Conservation (phyloP, 495 filamentous ascomycete species). For the Aspergillus nidulans region DNA sequence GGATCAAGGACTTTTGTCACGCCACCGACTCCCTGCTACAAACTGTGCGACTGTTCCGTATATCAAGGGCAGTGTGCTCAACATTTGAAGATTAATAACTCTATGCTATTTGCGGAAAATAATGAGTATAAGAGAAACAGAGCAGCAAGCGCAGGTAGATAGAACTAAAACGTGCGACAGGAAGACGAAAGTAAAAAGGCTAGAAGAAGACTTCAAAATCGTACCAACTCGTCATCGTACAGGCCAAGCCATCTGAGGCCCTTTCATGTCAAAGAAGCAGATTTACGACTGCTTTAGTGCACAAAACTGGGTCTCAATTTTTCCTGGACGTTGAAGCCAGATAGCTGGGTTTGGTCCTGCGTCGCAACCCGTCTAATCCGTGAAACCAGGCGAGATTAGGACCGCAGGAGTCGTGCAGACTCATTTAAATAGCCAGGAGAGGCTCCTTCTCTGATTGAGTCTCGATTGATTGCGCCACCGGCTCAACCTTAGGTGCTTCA, state of each 20-base stretch:
- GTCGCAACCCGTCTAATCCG: not conserved
- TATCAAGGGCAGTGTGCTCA: not conserved
- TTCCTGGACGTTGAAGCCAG: not conserved
- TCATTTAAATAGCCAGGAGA: conserved; percentile 33
- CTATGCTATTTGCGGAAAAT: conserved; percentile 6
- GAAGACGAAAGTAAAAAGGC: conserved; percentile 3
- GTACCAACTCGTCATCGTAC: conserved; percentile 23
- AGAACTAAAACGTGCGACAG: not conserved
- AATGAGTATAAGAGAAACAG: not conserved
- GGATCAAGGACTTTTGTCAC: not conserved
- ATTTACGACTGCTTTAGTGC: not conserved
- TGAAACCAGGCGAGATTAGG: not conserved
- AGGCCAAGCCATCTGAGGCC: conserved; percentile 5
- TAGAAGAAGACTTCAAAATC: conserved; percentile 5
- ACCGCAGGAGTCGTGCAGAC: not conserved
- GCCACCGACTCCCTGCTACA: not conserved
- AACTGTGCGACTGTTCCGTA: not conserved
- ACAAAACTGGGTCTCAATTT: conserved; percentile 3
- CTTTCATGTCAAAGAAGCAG: conserved; percentile 7
- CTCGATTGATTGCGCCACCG: conserved; percentile 29
- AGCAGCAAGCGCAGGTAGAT: not conserved
- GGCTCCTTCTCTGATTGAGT: conserved; percentile 28
- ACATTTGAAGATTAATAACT: conserved; percentile 3
- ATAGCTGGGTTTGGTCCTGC: not conserved
- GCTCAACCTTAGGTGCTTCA: conserved; percentile 52